Conservation (phyloP, 2,329 filamentous ascomycete species). For the Colletotrichum sp. region DNA sequence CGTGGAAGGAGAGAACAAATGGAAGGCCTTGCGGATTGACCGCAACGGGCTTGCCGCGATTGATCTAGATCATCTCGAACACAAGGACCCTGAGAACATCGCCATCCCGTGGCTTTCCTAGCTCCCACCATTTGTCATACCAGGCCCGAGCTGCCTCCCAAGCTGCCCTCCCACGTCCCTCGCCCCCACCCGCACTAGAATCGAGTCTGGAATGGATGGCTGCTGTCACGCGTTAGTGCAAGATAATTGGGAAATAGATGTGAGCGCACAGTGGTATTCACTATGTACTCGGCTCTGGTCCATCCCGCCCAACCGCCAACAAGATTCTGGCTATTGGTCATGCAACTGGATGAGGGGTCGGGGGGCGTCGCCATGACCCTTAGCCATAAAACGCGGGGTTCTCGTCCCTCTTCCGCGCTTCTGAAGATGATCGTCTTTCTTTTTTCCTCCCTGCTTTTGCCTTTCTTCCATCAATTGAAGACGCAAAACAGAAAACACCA, state of each 20-base stretch:
- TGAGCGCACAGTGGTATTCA: conserved; percentile 5
- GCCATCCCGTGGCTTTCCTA: background rate
- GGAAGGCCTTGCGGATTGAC: background rate
- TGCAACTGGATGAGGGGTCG: conserved; percentile 13
- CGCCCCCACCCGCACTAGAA: background rate
- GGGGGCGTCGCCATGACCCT: background rate
- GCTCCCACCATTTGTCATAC: background rate
- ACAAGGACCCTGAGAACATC: background rate
- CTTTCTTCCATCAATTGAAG: background rate
- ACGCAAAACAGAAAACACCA: background rate
- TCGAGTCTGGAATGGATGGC: background rate
- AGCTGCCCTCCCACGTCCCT: background rate
- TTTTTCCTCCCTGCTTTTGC: background rate
- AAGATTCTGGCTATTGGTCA: conserved; percentile 17
- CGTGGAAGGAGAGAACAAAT: background rate
- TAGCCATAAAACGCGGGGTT: conserved; percentile 19
- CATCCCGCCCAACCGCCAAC: conserved; percentile 2
- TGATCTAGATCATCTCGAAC: background rate
- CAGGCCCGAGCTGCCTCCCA: background rate
- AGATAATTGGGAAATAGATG: background rate
- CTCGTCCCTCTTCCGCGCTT: background rate
- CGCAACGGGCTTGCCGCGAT: background rate
- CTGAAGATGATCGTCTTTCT: background rate
- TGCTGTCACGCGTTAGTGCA: conserved; percentile 11
- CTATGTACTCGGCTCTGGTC: conserved; percentile 3